A percentile compares a stretch with the other conserved stretches of the same genome.
Evolutionary conservation across 2,329 filamentous ascomycete genomes (phyloP).

Genomic region (Hypomyces rosellus): DNA sequence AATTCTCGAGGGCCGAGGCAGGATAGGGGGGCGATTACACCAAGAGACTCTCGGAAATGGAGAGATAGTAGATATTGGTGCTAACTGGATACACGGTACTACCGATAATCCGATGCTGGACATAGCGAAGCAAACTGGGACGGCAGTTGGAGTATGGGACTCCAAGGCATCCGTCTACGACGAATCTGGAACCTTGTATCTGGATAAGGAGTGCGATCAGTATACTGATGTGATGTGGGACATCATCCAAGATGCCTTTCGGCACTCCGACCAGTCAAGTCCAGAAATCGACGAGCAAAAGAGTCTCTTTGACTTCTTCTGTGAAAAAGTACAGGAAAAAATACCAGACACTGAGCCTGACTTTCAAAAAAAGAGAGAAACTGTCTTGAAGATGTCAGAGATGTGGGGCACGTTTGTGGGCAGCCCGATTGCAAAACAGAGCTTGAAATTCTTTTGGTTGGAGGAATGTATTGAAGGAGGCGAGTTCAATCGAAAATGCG

Average conservation of each 20-base stretch:
- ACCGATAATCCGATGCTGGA: slow-evolving; percentile 63
- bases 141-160: slow-evolving; percentile 42
- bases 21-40: slow-evolving; percentile 59
- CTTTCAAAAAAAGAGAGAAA: slow-evolving; percentile 33
- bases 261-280: slow-evolving; percentile 53
- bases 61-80: slow-evolving; percentile 52
- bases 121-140: slow-evolving; percentile 56
- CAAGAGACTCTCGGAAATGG: slow-evolving; percentile 45
- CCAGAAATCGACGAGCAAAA: slow-evolving; percentile 39
- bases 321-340: slow-evolving; percentile 36
- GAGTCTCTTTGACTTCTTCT: slow-evolving; percentile 51
- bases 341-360: slow-evolving; percentile 39
- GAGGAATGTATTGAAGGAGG: slow-evolving; percentile 72
- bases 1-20: slow-evolving; percentile 60
- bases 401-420: slow-evolving; percentile 69
- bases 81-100: slow-evolving; percentile 78
- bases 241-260: slow-evolving; percentile 62
- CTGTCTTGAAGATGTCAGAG: slow-evolving; percentile 49
- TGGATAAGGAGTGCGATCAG: slow-evolving; percentile 37
- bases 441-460: slow-evolving; percentile 70
- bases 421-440: slow-evolving; percentile 56
- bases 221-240: slow-evolving; percentile 57
- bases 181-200: slow-evolving; percentile 47
- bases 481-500: slow-evolving; percentile 22
- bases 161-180: slow-evolving; percentile 50